Base-by-base conservation (phyloP, 495 filamentous ascomycete species). In the Chlorociboria aeruginascens region DNA sequence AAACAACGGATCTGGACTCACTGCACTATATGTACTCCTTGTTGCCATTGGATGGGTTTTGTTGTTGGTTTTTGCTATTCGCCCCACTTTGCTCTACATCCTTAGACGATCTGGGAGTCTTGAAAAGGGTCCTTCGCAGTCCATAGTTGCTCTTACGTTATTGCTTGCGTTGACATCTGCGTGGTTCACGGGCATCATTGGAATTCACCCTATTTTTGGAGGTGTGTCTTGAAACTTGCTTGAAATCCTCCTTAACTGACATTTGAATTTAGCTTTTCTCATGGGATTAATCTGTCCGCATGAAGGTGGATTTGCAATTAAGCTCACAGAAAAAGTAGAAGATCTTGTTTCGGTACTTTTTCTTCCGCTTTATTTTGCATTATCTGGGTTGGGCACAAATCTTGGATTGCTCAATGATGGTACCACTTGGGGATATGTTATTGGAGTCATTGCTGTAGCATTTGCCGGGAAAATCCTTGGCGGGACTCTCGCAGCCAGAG, bases 161-260 rank as follows among this genome's bases (percentile, higher is more conserved):
- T 64, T 97, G 6, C 69, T 95, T 48, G 77, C 81, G 0, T 73
- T 98, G 12, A 69, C 74, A 1, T 95, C 89, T 1, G 72, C 89
- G n/a, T 98, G 90, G 70, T 96, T 98, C 61, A 98, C 92, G 3
- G 87, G 85, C 40, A 81, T 90, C 28, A 95, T 98, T 59, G 92
- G 92, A 34, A 56, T 71, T 20, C 88, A 95, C 65, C 79, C 88
- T 39, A 94, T 94, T 60, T 94, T 95, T 56, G 90, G 90, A 29
- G 56, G 56, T 55, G 43, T 41, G 49, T 41, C 31, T 44, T 25
- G 20, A 25, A 25, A 25, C 1, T 25, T 25, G 20, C 20, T 36
- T 36, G 13, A 36, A 36, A 36, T 3, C 33, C 10, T 11, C 11
- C 33, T 36, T 36, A 36, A 6, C 33, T 36, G 7, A 36, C 33